Evolutionary conservation across 495 filamentous ascomycete species (phyloP).

Genomic region (Talaromyces nanjingensis): DNA sequence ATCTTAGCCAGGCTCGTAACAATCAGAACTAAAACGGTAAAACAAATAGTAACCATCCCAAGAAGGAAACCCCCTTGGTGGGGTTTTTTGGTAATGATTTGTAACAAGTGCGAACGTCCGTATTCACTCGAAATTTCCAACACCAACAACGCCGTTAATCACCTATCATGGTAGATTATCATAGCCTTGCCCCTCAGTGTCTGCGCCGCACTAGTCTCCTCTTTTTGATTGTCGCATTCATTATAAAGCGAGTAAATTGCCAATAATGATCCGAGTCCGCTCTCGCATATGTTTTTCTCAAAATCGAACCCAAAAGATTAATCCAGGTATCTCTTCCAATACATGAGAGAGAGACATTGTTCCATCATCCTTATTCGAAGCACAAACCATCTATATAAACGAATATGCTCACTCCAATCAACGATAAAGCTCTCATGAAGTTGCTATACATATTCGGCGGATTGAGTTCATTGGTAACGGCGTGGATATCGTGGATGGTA

Average conservation of each 20-base stretch:
- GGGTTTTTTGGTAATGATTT: too few species aligned
- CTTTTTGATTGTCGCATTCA: neutral
- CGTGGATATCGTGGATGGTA: neutral
- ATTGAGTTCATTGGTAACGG: neutral
- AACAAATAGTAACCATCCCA: too few species aligned
- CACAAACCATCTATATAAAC: neutral
- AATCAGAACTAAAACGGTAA: too few species aligned
- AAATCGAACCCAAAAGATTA: neutral
- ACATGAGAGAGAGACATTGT: neutral
- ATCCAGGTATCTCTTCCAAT: neutral
- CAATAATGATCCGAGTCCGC: neutral
- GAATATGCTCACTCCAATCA: neutral
- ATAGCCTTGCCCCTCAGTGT: neutral
- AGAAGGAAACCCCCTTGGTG: too few species aligned
- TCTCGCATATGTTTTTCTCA: neutral
- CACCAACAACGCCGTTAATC: too few species aligned
- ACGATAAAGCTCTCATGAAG: neutral
- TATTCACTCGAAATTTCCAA: too few species aligned
- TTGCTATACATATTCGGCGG: neutral
- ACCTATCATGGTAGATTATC: neutral
- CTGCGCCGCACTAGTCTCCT: neutral
- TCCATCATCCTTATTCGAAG: neutral
- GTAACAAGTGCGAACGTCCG: too few species aligned
- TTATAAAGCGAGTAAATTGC: neutral
- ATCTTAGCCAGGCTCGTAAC: too few species aligned